Evolutionary conservation across 164 flowering plant genomes (phyloP).

Genomic region (Liriodendron chinense): DNA sequence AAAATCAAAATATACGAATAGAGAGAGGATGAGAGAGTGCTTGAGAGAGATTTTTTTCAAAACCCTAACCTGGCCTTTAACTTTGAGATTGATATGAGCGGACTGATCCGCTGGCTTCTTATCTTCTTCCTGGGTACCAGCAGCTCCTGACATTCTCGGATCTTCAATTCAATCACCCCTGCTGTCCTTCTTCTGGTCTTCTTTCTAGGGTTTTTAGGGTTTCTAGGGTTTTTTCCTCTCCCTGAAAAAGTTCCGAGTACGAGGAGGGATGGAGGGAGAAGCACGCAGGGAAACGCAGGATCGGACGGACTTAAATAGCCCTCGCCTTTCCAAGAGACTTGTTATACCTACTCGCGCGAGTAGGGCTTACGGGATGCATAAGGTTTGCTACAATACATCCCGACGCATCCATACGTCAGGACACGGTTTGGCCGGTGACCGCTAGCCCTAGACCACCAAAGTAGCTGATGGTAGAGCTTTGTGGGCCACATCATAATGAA

Average conservation of each 20-base stretch:
- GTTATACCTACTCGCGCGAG: no score
- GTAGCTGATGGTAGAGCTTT: no score
- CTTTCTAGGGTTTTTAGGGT: conserved; percentile 12
- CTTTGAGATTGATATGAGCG: conserved; percentile 28
- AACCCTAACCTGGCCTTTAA: conserved; percentile 20
- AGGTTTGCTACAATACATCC: no score
- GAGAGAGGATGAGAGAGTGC: neutral
- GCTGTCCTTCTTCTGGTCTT: neutral
- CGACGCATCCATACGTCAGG: no score
- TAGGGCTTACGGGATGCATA: no score
- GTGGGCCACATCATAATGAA: no score
- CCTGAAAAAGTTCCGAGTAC: neutral
- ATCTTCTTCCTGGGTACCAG: conserved; percentile 20
- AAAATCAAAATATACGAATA: neutral
- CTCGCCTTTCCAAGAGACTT: no score
- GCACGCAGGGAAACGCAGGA: neutral
- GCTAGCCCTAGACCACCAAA: no score
- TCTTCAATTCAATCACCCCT: neutral
- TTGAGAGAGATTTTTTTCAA: neutral
- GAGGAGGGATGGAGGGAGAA: neutral
- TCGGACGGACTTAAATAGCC: neutral
- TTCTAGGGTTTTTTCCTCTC: neutral
- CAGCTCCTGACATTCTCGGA: conserved; percentile 15
- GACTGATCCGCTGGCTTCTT: conserved; percentile 25
- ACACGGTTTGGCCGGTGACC: no score